Evolutionary conservation across 192 early-diverging fungal genomes (phyloP).

Genomic region (Backusella liffmaniae): DNA sequence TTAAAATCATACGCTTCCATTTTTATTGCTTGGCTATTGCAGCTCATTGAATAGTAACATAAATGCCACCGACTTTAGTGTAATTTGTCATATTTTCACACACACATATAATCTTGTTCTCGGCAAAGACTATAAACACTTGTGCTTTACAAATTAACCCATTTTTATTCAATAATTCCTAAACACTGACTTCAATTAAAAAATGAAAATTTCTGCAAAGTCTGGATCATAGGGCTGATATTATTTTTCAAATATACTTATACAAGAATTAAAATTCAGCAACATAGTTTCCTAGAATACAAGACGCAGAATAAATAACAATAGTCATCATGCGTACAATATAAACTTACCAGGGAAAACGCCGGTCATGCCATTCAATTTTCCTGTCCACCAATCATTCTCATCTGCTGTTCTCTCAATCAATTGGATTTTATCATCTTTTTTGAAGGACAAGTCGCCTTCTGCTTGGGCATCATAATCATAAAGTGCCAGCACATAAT

Average conservation of each 20-base stretch:
- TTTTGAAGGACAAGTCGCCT: conserved; percentile 70
- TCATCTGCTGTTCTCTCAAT: conserved; percentile 53
- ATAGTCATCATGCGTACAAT: background rate
- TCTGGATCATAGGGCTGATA: too few relatives aligned
- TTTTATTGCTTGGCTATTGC: too few relatives aligned
- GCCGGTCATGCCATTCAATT: conserved; percentile 57
- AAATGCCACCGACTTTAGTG: background rate
- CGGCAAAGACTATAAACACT: background rate
- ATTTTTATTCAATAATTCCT: background rate
- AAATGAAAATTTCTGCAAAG: background rate
- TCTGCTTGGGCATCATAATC: conserved; percentile 73
- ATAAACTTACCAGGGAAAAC: conserved; percentile 66
- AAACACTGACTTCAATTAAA: background rate
- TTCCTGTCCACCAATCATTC: conserved; percentile 86
- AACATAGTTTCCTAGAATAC: conserved; percentile 18
- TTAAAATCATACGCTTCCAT: too few relatives aligned
- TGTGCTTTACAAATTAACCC: background rate
- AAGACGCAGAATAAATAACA: background rate
- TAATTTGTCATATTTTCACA: background rate
- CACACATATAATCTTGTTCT: background rate
- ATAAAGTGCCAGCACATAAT: conserved; percentile 70
- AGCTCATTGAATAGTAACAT: too few relatives aligned
- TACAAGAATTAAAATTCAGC: conserved; percentile 3
- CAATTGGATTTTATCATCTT: conserved; percentile 71
- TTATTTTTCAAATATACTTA: background rate